These are phyloP conservation scores for Neonectria coccinea DNA, from an alignment of 2,329 filamentous ascomycete genomes.

Conservation along the genomic window DNA sequence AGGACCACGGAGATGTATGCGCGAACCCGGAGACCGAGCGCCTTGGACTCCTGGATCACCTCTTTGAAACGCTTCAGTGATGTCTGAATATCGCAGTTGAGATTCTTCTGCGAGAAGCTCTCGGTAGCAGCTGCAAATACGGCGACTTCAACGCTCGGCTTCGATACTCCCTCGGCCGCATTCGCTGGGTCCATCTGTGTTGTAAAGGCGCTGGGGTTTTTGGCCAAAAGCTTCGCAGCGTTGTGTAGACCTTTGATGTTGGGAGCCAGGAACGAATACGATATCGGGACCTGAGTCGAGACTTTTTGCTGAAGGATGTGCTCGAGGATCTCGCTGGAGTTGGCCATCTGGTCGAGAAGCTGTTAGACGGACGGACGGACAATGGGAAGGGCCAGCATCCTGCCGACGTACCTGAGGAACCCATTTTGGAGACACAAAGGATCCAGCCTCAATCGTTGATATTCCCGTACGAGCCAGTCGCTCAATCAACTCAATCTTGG, in stretches of 20 bases:
- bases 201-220: constrained; percentile 62
- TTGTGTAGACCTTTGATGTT: constrained; percentile 79
- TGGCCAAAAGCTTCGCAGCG: constrained; percentile 65
- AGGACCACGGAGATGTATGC: constrained; percentile 86
- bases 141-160: constrained; percentile 74
- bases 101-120: constrained; percentile 82
- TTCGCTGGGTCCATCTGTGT: constrained; percentile 61
- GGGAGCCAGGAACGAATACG: constrained; percentile 84
- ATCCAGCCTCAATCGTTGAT: constrained; percentile 81
- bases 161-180: constrained; percentile 54
- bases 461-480: constrained; percentile 76
- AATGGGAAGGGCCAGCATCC: neutral
- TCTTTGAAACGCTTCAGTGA: constrained; percentile 77
- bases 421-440: constrained; percentile 87
- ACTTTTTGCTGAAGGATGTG: constrained; percentile 72
- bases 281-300: constrained; percentile 66
- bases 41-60: constrained; percentile 77
- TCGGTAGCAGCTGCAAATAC: constrained; percentile 88
- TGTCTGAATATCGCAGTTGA: constrained; percentile 82
- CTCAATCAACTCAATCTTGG: constrained; percentile 82
- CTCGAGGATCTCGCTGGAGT: constrained; percentile 79
- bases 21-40: constrained; percentile 73
- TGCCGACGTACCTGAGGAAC: constrained; percentile 75
- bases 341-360: constrained; percentile 72
- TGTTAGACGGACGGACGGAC: constrained; percentile 25